Percentiles rank a stretch among this genome's conserved stretches.
These are phyloP conservation scores for Xylaria sp. DNA, from an alignment of 2,329 filamentous ascomycete species.

Conservation along the genomic window DNA sequence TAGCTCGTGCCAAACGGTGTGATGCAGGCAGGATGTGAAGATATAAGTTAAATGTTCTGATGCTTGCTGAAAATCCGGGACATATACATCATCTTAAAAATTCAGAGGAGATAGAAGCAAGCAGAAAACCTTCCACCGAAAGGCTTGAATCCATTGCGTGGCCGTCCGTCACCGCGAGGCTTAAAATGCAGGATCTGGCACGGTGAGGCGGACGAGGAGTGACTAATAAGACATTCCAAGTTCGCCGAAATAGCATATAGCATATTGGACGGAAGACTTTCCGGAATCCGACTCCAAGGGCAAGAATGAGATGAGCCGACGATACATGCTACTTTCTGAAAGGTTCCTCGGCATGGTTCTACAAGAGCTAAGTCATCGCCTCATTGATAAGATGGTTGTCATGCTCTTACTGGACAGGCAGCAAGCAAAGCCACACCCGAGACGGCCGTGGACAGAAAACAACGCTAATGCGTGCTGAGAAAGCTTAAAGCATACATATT, in stretches of 20 bases:
- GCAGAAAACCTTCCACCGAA: constrained; percentile 21
- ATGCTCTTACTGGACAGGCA: constrained; percentile 24
- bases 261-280: constrained; percentile 27
- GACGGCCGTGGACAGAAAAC: constrained; percentile 8
- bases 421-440: constrained; percentile 36
- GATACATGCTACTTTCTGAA: constrained; percentile 17
- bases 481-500: constrained; percentile 17
- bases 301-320: constrained; percentile 1
- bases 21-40: constrained; percentile 21
- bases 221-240: constrained; percentile 16
- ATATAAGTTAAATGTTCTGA: constrained; percentile 16
- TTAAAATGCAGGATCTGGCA: constrained; percentile 30
- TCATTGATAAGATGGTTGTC: constrained; percentile 24
- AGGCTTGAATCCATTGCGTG: constrained; percentile 16
- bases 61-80: constrained; percentile 7
- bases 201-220: constrained; percentile 35
- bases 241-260: constrained; percentile 10
- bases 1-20: not conserved
- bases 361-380: constrained; percentile 33
- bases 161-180: constrained; percentile 27
- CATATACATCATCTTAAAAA: constrained; percentile 21
- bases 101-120: not conserved
- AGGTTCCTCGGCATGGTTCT: constrained; percentile 24
- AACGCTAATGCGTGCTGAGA: constrained; percentile 18
- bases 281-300: constrained; percentile 23